Conservation (phyloP, 2,329 filamentous ascomycete species). For the Colletotrichum simmondsii region DNA sequence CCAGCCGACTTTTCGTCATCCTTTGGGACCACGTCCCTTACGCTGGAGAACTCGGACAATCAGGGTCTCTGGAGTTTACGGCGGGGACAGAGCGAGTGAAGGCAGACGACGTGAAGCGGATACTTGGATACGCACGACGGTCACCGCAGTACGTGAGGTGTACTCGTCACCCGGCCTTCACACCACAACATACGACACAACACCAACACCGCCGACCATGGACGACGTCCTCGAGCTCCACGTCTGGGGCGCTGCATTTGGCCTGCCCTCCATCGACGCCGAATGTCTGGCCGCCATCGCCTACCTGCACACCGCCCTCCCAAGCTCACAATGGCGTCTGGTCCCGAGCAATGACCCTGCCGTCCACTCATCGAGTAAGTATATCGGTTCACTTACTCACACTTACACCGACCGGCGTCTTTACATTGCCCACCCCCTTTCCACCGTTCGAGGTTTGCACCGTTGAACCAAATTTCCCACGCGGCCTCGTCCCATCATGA, state of each 20-base stretch:
- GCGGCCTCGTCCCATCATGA: conserved; percentile 1
- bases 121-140: conserved; percentile 10
- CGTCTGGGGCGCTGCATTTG: conserved; percentile 90
- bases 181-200: neutral
- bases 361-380: conserved; percentile 76
- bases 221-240: conserved; percentile 75
- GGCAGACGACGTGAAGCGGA: neutral
- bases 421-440: conserved; percentile 3
- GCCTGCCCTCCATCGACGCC: conserved; percentile 88
- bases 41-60: neutral
- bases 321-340: conserved; percentile 72
- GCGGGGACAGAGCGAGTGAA: neutral
- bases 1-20: conserved; percentile 9
- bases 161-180: conserved; percentile 4
- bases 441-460: conserved; percentile 37
- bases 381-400: conserved; percentile 8
- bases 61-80: conserved; percentile 7
- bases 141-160: neutral
- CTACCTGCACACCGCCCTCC: conserved; percentile 75
- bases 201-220: conserved; percentile 1
- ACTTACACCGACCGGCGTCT: conserved; percentile 38
- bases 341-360: conserved; percentile 79
- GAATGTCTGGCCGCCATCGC: conserved; percentile 88
- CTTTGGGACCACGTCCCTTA: neutral
- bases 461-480: conserved; percentile 24